These are phyloP conservation scores for Opeltia flavorubescens DNA, from an alignment of 495 filamentous ascomycete genomes.

Conservation along the genomic window DNA sequence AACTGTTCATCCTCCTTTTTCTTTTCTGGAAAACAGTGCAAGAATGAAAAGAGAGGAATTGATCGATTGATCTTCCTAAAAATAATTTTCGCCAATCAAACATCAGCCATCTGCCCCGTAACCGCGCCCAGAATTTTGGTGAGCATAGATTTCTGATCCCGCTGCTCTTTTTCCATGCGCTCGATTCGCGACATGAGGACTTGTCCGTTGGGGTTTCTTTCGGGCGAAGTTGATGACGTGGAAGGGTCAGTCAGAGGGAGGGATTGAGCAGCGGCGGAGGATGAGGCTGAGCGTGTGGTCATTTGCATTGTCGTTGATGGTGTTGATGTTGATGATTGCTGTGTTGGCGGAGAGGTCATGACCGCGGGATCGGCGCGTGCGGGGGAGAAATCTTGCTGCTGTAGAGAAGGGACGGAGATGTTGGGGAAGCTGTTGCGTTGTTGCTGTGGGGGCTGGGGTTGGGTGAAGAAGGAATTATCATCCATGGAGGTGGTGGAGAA, in stretches of 20 bases:
- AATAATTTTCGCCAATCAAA: not conserved
- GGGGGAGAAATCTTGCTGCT: not conserved
- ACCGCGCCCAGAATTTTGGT: slow-evolving; percentile 16
- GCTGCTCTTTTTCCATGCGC: slow-evolving; percentile 17
- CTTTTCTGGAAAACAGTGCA: too few species aligned
- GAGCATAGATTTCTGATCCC: slow-evolving; percentile 15
- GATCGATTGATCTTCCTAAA: too few species aligned
- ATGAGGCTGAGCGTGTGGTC: not conserved
- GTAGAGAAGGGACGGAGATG: not conserved
- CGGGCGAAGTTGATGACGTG: too few species aligned
- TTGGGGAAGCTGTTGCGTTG: not conserved
- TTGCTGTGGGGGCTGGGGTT: not conserved
- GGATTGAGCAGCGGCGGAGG: not conserved
- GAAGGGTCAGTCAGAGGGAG: too few species aligned
- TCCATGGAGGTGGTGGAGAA: not conserved
- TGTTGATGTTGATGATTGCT: not conserved
- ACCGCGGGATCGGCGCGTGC: not conserved
- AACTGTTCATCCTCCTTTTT: too few species aligned
- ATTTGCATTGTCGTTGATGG: not conserved
- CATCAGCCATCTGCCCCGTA: slow-evolving; percentile 1
- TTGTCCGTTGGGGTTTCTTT: slow-evolving; percentile 6
- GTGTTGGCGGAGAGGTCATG: not conserved
- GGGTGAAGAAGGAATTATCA: not conserved
- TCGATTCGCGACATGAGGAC: slow-evolving; percentile 13
- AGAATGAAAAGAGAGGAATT: too few species aligned